Percentiles rank a stretch among this genome's conserved stretches.
Evolutionary conservation across 139 green algal genomes (phyloP).

Genomic region (Pseudopediastrum boryanum): DNA sequence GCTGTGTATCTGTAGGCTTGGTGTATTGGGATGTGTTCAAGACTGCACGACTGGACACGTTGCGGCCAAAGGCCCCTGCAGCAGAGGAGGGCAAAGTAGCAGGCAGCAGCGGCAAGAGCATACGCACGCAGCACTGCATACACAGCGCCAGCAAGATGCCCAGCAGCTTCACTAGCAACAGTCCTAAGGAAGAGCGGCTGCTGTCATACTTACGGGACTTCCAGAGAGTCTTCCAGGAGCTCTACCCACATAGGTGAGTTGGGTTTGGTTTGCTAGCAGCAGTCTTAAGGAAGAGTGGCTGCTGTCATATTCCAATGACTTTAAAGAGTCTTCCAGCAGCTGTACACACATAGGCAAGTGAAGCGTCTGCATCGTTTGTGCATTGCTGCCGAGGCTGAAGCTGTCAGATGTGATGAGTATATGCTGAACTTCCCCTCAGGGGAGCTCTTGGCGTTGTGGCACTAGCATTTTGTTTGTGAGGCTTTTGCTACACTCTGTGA

Average conservation of each 20-base stretch:
- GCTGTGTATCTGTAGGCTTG: conserved; percentile 26
- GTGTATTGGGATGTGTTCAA: conserved; percentile 78
- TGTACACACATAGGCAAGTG: too few species aligned
- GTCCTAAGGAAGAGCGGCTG: conserved; percentile 58
- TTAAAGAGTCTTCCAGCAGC: too few species aligned
- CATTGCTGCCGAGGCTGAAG: too few species aligned
- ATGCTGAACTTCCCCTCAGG: too few species aligned
- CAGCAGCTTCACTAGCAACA: conserved; percentile 51
- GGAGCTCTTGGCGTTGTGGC: too few species aligned
- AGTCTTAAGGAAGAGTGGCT: too few species aligned
- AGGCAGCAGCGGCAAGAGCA: conserved; percentile 54
- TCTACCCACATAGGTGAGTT: conserved; percentile 68
- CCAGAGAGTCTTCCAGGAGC: conserved; percentile 68
- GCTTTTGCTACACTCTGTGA: too few species aligned
- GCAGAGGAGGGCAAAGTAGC: not conserved
- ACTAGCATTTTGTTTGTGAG: too few species aligned
- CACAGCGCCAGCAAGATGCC: conserved; percentile 64
- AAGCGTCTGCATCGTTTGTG: too few species aligned
- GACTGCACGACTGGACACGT: conserved; percentile 48
- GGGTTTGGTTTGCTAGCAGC: too few species aligned
- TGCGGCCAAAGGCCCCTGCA: conserved; percentile 48
- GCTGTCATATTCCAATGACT: too few species aligned
- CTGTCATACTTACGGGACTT: conserved; percentile 67
- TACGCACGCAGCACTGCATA: conserved; percentile 60
- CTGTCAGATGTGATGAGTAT: too few species aligned